phyloP scores from a whole-genome alignment of 306 rosid genomes.

The Gleditsia sinensis region DNA sequence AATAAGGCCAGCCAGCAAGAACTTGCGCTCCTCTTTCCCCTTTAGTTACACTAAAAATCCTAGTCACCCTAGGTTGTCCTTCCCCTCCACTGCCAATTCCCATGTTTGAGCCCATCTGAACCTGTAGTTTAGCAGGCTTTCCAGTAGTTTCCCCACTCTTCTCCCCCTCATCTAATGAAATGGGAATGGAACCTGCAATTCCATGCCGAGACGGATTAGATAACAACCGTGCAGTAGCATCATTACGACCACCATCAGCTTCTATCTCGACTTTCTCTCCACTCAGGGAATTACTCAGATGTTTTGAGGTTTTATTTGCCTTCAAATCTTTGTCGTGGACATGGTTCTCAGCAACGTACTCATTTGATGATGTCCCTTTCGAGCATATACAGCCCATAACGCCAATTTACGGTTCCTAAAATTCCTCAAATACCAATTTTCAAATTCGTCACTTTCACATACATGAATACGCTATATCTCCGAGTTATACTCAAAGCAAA shows the following conservation, averaged over 20 bases:
- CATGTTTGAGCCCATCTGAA: constrained; percentile 29
- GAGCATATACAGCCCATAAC: constrained; percentile 70
- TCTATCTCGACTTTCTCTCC: constrained; percentile 40
- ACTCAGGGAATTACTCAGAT: constrained; percentile 26
- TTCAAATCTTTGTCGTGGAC: constrained; percentile 39
- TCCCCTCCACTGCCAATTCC: constrained; percentile 33
- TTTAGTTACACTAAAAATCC: constrained; percentile 39
- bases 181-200: constrained; percentile 39
- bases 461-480: not conserved
- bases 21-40: constrained; percentile 73
- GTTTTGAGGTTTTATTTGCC: constrained; percentile 40
- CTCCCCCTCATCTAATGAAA: constrained; percentile 48
- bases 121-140: constrained; percentile 39
- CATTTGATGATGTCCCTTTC: constrained; percentile 39
- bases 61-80: constrained; percentile 35
- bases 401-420: constrained; percentile 17
- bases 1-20: constrained; percentile 92
- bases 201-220: constrained; percentile 34
- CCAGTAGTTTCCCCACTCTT: constrained; percentile 33
- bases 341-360: constrained; percentile 42
- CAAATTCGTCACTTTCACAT: not conserved
- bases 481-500: not conserved
- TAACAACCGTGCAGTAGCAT: constrained; percentile 50
- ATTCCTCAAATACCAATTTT: not conserved
- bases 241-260: constrained; percentile 41